Percentiles rank a stretch among this genome's conserved stretches.
Evolutionary conservation across 257 asterid species (phyloP).

Genomic region (Scutellaria minor): DNA sequence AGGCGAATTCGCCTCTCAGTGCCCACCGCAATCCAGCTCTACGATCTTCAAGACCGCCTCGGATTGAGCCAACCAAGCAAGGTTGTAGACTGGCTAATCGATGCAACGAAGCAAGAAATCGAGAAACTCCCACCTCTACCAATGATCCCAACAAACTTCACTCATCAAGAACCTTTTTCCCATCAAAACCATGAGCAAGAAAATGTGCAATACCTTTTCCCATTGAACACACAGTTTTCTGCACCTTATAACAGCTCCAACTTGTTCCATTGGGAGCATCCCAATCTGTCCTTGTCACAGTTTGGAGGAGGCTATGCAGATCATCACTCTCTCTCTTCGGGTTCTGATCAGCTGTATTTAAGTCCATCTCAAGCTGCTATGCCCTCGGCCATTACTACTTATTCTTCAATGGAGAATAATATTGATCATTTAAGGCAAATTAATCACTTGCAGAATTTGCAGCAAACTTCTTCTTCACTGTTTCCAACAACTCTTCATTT

Average conservation of each 20-base stretch:
- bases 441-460: constrained; percentile 29
- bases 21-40: constrained; percentile 70
- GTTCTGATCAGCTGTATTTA: background rate
- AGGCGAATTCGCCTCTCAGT: constrained; percentile 73
- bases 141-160: constrained; percentile 28
- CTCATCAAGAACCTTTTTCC: too few relatives aligned
- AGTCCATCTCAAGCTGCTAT: too few relatives aligned
- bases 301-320: constrained; percentile 54
- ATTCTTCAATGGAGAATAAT: constrained; percentile 39
- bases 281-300: constrained; percentile 57
- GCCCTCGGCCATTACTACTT: constrained; percentile 18
- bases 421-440: constrained; percentile 40
- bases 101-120: constrained; percentile 57
- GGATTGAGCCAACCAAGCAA: constrained; percentile 77
- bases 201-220: constrained; percentile 50
- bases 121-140: constrained; percentile 78
- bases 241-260: constrained; percentile 38
- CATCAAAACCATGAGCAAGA: too few relatives aligned
- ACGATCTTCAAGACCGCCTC: constrained; percentile 76
- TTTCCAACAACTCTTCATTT: constrained; percentile 56
- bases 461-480: constrained; percentile 43
- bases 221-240: constrained; percentile 23
- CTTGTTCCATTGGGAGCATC: constrained; percentile 56
- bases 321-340: constrained; percentile 34
- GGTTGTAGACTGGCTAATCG: constrained; percentile 75